phyloP scores from a whole-genome alignment of 257 asterid species.

The Plantago major region DNA sequence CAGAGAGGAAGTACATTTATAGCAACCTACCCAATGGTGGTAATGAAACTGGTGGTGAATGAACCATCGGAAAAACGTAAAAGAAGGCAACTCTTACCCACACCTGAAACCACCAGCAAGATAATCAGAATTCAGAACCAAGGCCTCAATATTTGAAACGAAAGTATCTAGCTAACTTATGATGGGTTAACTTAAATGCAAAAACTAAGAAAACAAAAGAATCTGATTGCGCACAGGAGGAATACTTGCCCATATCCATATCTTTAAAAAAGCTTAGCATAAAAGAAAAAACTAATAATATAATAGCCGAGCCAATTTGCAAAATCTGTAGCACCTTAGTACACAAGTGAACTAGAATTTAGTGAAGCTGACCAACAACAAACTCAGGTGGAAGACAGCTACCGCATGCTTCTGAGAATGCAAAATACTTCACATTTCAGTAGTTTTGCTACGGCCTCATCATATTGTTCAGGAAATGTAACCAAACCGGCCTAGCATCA shows the following conservation, averaged over 20 bases:
- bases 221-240: background rate
- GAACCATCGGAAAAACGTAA: slow-evolving; percentile 97
- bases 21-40: slow-evolving; percentile 62
- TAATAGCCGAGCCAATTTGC: background rate
- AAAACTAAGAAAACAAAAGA: background rate
- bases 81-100: slow-evolving; percentile 97
- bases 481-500: background rate
- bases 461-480: background rate
- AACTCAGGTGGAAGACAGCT: background rate
- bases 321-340: background rate
- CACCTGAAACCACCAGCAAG: slow-evolving; percentile 49
- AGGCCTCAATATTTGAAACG: background rate
- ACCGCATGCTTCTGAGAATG: slow-evolving; percentile 2
- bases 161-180: background rate
- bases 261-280: background rate
- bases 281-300: too few species aligned
- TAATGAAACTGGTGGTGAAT: slow-evolving; percentile 96
- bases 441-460: too few species aligned
- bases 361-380: background rate
- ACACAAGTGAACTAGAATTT: slow-evolving; percentile 2
- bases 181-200: background rate
- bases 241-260: background rate
- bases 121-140: slow-evolving; percentile 31
- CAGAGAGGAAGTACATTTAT: slow-evolving; percentile 4
- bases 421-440: background rate